phyloP scores from a whole-genome alignment of 495 filamentous ascomycete genomes.

The Neurospora sp. region DNA sequence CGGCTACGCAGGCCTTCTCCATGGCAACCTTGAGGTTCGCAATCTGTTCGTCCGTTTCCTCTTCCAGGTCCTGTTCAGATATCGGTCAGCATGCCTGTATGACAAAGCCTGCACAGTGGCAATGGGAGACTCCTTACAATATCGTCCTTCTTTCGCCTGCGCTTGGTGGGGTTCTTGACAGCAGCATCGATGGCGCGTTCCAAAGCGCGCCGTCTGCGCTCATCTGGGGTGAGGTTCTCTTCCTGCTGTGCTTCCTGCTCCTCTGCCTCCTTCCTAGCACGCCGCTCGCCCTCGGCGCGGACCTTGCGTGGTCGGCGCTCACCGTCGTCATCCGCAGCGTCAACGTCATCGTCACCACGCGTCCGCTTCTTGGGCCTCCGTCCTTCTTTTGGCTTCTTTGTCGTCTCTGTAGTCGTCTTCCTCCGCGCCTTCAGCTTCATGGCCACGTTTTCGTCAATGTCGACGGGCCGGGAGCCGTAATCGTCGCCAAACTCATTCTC shows the following conservation, averaged over 20 bases:
- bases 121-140: slow-evolving; percentile 50
- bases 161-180: slow-evolving; percentile 67
- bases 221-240: slow-evolving; percentile 51
- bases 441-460: slow-evolving; percentile 82
- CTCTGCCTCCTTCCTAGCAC: slow-evolving; percentile 41
- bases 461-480: slow-evolving; percentile 74
- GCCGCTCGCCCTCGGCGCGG: slow-evolving; percentile 21
- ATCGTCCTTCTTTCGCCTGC: slow-evolving; percentile 77
- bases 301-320: slow-evolving; percentile 35
- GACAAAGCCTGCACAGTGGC: background rate
- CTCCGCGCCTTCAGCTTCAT: slow-evolving; percentile 63
- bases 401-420: slow-evolving; percentile 47
- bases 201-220: slow-evolving; percentile 69
- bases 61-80: slow-evolving; percentile 66
- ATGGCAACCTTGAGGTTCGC: slow-evolving; percentile 80
- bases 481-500: slow-evolving; percentile 81
- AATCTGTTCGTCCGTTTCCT: slow-evolving; percentile 80
- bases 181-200: slow-evolving; percentile 82
- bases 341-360: slow-evolving; percentile 42
- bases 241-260: slow-evolving; percentile 50
- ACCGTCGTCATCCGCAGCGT: slow-evolving; percentile 48
- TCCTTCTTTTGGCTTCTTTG: slow-evolving; percentile 66
- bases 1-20: slow-evolving; percentile 81
- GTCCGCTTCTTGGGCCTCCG: slow-evolving; percentile 66
- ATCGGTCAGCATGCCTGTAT: slow-evolving; percentile 6